Base-by-base conservation (phyloP, 371 early-diverging fungal genomes). In the Lichtheimia ornata region DNA sequence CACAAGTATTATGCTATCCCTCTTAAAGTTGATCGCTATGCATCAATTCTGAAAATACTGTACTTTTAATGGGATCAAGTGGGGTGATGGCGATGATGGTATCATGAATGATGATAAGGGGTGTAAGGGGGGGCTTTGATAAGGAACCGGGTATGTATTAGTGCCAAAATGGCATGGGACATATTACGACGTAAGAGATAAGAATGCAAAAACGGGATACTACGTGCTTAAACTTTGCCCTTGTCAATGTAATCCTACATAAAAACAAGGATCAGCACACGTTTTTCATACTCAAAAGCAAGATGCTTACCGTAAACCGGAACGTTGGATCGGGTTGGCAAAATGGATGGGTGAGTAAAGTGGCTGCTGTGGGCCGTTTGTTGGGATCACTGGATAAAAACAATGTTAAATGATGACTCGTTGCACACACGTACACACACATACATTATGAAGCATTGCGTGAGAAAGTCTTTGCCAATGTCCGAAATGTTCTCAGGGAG, bases 401-500 rank as follows among this genome's bases (percentile, higher is more conserved):
- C 5, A 7, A n/a, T 52, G 15, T 25, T 5, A 2, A 22, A 12
- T 13, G 18, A 43, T 5, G n/a, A n/a, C 14, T 41, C 24, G 17
- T 24, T 13, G 11, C 35, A 12, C 14, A 22, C 5, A 13, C 24
- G 55, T 76, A 12, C 14, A 22, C 5, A 13, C 24, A 57, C 77
- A 67, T 76, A 82, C 75, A 84, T 84, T 45, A 72, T 80, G 66
- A 94, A 90, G 61, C 94, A 93, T 41, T 70, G 68, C 11, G 76
- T 66, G 55, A 91, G 64, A 57, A 92, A 91, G 30, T 85, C 79
- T 53, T 83, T 73, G 22, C 89, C 89, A 15, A 81, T 79, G 20
- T 81, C 73, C 9, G 88, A 84, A 18, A 91, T 76, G 25, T 74
- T 70, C 17, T 86, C 84, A 5, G 91, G 93, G 42, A 91, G 77